phyloP scores from a whole-genome alignment of 2,329 filamentous ascomycete species.

The Endocalyx cinctus region DNA sequence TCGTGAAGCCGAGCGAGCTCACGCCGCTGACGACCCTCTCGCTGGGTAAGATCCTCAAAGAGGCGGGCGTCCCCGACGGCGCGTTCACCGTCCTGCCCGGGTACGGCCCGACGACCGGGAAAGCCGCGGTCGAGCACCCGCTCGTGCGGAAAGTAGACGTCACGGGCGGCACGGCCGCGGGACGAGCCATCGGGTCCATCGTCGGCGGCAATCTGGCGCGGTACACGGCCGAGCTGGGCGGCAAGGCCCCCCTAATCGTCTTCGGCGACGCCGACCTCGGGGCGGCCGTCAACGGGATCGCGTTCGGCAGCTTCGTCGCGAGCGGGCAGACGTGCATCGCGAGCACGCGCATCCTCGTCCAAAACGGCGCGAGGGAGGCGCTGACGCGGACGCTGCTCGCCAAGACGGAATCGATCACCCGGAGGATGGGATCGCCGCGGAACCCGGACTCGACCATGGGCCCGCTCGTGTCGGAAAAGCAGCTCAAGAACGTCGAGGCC shows the following conservation, averaged over 20 bases:
- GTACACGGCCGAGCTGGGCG: conserved; percentile 67
- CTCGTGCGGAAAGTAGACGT: conserved; percentile 65
- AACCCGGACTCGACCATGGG: conserved; percentile 60
- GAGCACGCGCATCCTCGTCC: conserved; percentile 70
- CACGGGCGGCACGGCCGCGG: conserved; percentile 69
- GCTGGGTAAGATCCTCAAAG: conserved; percentile 55
- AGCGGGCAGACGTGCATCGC: conserved; percentile 60
- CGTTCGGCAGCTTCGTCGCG: conserved; percentile 52
- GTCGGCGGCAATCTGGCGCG: conserved; percentile 63
- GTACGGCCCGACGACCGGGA: conserved; percentile 46
- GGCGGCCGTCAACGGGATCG: conserved; percentile 65
- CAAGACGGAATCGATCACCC: conserved; percentile 53
- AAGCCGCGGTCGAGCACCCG: conserved; percentile 47
- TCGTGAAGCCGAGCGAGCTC: conserved; percentile 60
- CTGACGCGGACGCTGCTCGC: conserved; percentile 60
- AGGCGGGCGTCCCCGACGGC: conserved; percentile 66
- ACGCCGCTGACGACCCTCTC: conserved; percentile 58
- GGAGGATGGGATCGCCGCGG: conserved; percentile 52
- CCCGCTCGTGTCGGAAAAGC: conserved; percentile 54
- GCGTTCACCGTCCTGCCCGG: conserved; percentile 62
- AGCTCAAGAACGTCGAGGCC: conserved; percentile 63
- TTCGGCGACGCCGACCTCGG: conserved; percentile 62
- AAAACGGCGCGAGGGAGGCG: conserved; percentile 60
- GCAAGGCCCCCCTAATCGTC: conserved; percentile 66
- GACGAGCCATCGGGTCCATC: conserved; percentile 62